A percentile compares a stretch with the other conserved stretches of the same genome.
phyloP scores from a whole-genome alignment of 352 stramenopile species.

The Pythium phragmitis region DNA sequence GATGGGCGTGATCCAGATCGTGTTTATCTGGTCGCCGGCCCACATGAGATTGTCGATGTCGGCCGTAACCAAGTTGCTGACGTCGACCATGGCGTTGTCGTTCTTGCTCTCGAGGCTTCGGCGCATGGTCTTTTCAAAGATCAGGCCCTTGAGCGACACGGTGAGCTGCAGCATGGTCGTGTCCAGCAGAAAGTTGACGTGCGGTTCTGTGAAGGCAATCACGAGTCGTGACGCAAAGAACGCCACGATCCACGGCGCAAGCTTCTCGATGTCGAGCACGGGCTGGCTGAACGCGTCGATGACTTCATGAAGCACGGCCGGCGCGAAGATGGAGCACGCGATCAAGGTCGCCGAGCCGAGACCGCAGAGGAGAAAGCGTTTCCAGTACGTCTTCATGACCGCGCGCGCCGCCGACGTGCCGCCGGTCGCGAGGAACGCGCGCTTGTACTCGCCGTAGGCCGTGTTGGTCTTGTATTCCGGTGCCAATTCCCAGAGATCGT shows the following conservation, averaged over 20 bases:
- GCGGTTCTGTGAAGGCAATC: not conserved
- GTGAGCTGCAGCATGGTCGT: not conserved
- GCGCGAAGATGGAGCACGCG: conserved; percentile 21
- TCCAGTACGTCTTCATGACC: not conserved
- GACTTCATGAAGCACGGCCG: conserved; percentile 27
- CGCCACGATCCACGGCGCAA: conserved; percentile 7
- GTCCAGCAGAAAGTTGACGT: not conserved
- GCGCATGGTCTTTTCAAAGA: conserved; percentile 1
- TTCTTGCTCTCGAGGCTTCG: not conserved
- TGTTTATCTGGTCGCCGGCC: not conserved
- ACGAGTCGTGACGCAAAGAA: conserved; percentile 10
- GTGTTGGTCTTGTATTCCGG: not conserved
- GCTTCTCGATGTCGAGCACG: conserved; percentile 15
- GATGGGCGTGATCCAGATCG: conserved; percentile 13
- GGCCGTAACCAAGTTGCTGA: conserved; percentile 1
- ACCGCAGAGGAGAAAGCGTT: conserved; percentile 15
- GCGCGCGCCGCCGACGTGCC: conserved; percentile 1
- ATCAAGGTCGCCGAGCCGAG: conserved; percentile 10
- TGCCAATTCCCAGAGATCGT: conserved; percentile 18
- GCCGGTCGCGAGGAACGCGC: not conserved
- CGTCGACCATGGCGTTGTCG: not conserved
- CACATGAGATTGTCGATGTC: not conserved
- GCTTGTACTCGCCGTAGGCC: conserved; percentile 2
- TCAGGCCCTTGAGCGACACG: not conserved
- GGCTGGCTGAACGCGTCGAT: conserved; percentile 24